phyloP scores from a whole-genome alignment of 176 grass and related monocot genomes.

The Hordeum vulgare region MorexV3_pseudomolecules_assembly NC_058519.1:16110453-16110952 shows the following conservation, averaged over 20 bases:
- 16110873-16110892: neutral
- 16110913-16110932: neutral
- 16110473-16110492: slow-evolving; percentile 30
- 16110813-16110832: slow-evolving; percentile 8
- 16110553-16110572: slow-evolving; percentile 31
- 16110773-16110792: neutral
- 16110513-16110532: neutral
- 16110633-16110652: slow-evolving; percentile 23
- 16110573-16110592: slow-evolving; percentile 32
- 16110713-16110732: too few relatives aligned
- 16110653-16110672: slow-evolving; percentile 37
- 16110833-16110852: neutral
- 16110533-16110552: slow-evolving; percentile 46
- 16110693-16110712: slow-evolving; percentile 20
- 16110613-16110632: slow-evolving; percentile 47
- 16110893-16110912: neutral
- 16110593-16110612: slow-evolving; percentile 35
- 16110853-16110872: neutral
- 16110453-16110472: neutral
- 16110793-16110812: slow-evolving; percentile 14
- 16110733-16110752: neutral
- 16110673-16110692: slow-evolving; percentile 39
- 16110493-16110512: slow-evolving; percentile 24
- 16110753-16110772: too few relatives aligned
- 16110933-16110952: neutral